Conservation (phyloP, 2,329 filamentous ascomycete genomes). For the Ophiostoma himal-ulmi region DNA sequence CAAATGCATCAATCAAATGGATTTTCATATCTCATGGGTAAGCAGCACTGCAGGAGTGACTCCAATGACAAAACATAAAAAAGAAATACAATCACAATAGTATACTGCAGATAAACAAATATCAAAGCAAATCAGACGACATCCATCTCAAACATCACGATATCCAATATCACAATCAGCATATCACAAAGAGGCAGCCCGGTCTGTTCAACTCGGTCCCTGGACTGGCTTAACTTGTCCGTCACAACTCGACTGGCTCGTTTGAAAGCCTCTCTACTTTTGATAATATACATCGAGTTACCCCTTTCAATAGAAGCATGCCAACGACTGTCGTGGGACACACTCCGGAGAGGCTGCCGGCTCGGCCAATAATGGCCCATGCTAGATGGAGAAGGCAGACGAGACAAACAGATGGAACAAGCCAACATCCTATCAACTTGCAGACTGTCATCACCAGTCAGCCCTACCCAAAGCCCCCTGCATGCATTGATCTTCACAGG, state of each 20-base stretch:
- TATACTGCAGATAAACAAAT: too few relatives aligned
- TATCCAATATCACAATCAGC: neutral
- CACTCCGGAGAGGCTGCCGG: neutral
- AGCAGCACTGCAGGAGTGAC: neutral
- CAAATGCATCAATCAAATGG: neutral
- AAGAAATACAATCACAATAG: too few relatives aligned
- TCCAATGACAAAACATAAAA: too few relatives aligned
- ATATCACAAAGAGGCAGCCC: neutral
- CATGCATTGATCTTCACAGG: constrained; percentile 3
- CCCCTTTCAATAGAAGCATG: neutral
- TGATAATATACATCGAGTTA: too few relatives aligned
- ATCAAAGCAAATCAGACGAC: too few relatives aligned
- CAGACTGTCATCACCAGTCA: neutral
- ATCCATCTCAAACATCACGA: neutral
- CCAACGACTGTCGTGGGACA: neutral
- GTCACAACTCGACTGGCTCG: neutral
- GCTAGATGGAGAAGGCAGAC: neutral
- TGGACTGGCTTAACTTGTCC: neutral
- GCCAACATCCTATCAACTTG: neutral
- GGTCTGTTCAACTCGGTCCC: neutral
- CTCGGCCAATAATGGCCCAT: neutral
- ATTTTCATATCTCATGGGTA: neutral
- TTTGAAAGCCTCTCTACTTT: neutral
- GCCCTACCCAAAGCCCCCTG: neutral
- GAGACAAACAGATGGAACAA: neutral